Evolutionary conservation across 768 basidiomycete genomes (phyloP).

Genomic region (Pisolithus albus): DNA sequence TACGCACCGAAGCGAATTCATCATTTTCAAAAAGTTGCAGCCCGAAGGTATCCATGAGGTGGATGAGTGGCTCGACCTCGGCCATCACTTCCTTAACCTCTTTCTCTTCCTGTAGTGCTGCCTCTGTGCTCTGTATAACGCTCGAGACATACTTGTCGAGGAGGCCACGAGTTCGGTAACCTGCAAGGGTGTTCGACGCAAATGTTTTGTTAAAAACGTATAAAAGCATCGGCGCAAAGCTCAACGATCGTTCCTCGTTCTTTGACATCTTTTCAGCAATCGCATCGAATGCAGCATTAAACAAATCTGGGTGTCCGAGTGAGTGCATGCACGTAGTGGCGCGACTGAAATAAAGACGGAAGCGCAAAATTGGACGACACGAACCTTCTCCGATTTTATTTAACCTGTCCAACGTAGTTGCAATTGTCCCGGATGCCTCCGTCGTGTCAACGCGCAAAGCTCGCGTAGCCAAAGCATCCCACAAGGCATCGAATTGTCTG

Average conservation of each 20-base stretch:
- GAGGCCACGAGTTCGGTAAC: conserved; percentile 7
- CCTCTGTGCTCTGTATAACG: conserved; percentile 23
- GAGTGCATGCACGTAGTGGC: background rate
- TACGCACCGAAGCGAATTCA: conserved; percentile 39
- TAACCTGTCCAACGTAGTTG: conserved; percentile 36
- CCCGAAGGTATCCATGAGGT: conserved; percentile 48
- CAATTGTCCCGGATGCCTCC: conserved; percentile 39
- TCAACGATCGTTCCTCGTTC: background rate
- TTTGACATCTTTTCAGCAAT: conserved; percentile 23
- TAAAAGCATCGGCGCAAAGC: conserved; percentile 40
- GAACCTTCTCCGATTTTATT: conserved; percentile 40
- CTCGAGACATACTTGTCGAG: conserved; percentile 12
- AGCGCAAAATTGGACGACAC: conserved; percentile 22
- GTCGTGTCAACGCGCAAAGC: conserved; percentile 42
- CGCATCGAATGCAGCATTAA: conserved; percentile 41
- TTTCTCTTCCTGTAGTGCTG: conserved; percentile 3
- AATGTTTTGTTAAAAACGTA: conserved; percentile 39
- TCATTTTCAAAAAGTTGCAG: conserved; percentile 40
- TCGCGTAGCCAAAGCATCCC: conserved; percentile 39
- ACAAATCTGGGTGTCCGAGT: conserved; percentile 32
- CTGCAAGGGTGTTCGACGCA: conserved; percentile 7
- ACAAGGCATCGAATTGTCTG: conserved; percentile 41
- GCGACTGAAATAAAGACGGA: background rate
- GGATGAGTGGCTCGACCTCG: conserved; percentile 25
- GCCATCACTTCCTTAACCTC: background rate